These are phyloP conservation scores for Fraxinus cuspidata DNA, from an alignment of 257 asterid genomes.

Conservation along the genomic window DNA sequence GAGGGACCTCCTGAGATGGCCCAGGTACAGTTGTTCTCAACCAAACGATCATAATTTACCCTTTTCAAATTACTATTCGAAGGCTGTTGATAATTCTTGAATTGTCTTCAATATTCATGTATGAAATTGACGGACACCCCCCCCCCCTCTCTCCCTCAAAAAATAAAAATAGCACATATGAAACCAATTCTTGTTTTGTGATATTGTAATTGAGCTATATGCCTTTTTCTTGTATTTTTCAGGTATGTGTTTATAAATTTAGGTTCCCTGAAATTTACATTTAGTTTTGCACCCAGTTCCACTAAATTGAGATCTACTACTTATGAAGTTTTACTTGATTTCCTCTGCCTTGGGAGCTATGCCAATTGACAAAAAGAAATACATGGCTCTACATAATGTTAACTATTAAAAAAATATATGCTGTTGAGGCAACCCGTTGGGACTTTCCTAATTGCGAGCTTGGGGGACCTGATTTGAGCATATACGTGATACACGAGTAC, in stretches of 20 bases:
- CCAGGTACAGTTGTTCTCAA: constrained; percentile 54
- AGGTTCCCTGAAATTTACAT: background rate
- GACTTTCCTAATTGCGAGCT: constrained; percentile 1
- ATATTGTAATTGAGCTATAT: background rate
- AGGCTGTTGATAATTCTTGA: background rate
- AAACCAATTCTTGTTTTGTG: background rate
- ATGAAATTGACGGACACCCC: background rate
- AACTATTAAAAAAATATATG: background rate
- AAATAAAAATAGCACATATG: background rate
- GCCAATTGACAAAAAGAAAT: background rate
- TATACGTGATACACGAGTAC: background rate
- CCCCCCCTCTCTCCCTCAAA: background rate
- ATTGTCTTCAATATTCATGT: background rate
- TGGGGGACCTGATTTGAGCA: background rate
- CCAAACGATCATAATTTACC: background rate
- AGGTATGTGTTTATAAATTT: background rate
- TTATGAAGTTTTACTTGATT: background rate
- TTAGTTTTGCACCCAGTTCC: background rate
- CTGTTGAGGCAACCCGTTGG: background rate
- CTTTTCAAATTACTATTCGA: background rate
- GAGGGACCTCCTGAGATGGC: constrained; percentile 99
- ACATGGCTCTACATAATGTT: background rate
- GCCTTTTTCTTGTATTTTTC: background rate
- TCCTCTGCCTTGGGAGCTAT: background rate
- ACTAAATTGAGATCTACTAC: background rate